Evolutionary conservation across 2,329 filamentous ascomycete genomes (phyloP), one percentile per base, ranked within the genome.

Genomic region (Colletotrichum sp.): DNA sequence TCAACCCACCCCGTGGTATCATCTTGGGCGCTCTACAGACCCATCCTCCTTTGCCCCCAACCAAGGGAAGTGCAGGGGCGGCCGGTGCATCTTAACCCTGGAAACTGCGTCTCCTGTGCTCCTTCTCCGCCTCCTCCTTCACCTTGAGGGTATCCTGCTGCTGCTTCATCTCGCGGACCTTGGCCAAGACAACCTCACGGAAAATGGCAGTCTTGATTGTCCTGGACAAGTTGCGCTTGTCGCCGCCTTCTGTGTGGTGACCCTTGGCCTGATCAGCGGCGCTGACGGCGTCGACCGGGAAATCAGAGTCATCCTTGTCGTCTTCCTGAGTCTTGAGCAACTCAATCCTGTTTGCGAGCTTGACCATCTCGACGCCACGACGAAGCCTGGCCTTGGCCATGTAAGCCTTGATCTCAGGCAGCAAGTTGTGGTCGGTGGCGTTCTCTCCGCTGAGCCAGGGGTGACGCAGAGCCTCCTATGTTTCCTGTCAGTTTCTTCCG

Each of bases 331-430:
- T 94, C 87, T 96, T 98, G 87, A 99, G 93, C 36, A 94, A 91
- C 84, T 98, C 95, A 87, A 99, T 98, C 78, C 96, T 95, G 87
- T 98, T 98, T 78, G 95, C 93, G 70, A 99, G 92, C 87, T 98
- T 98, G 89, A 98, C 94, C 82, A 98, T 93, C 86, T 98, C 95
- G 87, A 99, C 97, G 81, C 96, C 96, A 78, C 96, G 94, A 85
- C 94, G 94, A 80, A 99, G 94, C 77, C 96, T 95, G 73, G 95
- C 95, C 85, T 96, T 96, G 78, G 96, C 94, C 85, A 97, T 95
- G 88, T 97, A 98, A 68, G 96, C 94, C 86, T 94, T 95, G 89
- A 99, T 97, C 88, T 99, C 97, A 79, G 97, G 97, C 84, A 99
- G 88, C 91, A 99, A 91, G 89, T 99, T 96, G 91, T 98, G 96